Conservation (phyloP, 257 asterid species). For the Ilex asprella region DNA sequence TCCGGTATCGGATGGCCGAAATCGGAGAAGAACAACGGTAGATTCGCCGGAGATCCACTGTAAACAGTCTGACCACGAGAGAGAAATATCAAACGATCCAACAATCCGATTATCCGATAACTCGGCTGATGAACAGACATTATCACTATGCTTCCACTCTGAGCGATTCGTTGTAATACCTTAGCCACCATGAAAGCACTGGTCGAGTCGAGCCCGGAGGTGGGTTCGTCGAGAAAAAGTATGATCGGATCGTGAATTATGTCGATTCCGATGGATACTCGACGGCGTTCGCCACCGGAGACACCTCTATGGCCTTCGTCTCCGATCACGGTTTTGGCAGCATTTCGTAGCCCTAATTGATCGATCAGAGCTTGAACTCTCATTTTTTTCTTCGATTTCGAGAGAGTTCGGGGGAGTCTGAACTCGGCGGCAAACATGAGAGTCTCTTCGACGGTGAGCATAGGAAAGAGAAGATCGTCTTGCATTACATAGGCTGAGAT, state of each 20-base stretch:
- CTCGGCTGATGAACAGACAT: constrained; percentile 90
- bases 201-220: constrained; percentile 76
- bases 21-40: constrained; percentile 53
- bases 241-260: constrained; percentile 78
- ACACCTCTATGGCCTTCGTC: constrained; percentile 65
- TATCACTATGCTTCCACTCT: constrained; percentile 70
- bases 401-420: constrained; percentile 27
- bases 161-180: constrained; percentile 72
- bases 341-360: constrained; percentile 31
- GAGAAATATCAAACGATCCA: constrained; percentile 59
- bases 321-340: constrained; percentile 42
- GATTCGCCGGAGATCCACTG: constrained; percentile 55
- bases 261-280: constrained; percentile 81
- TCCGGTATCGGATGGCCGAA: constrained; percentile 78
- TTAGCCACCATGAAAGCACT: constrained; percentile 87
- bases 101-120: constrained; percentile 51
- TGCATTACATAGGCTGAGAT: constrained; percentile 51
- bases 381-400: constrained; percentile 25
- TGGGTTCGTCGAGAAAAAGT: constrained; percentile 73
- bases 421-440: constrained; percentile 37
- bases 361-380: constrained; percentile 37
- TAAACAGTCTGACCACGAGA: constrained; percentile 71
- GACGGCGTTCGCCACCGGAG: constrained; percentile 59
- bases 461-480: constrained; percentile 35
- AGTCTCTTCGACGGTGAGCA: constrained; percentile 47